Base-by-base conservation (phyloP, 768 basidiomycete species). In the Guyanaporus albipodus region DNA sequence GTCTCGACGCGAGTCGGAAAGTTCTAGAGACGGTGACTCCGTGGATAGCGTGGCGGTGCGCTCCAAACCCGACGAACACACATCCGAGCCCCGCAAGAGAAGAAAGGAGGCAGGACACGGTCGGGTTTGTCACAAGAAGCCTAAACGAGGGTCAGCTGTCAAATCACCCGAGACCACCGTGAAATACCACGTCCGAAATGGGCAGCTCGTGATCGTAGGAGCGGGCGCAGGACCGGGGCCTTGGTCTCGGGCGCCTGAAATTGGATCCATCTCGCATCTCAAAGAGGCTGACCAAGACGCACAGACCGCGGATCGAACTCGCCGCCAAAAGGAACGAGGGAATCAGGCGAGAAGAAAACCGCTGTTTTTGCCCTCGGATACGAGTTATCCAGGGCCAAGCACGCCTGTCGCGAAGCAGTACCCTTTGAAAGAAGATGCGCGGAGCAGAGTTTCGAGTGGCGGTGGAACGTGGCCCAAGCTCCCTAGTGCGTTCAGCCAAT, bases 381-480 rank as follows among this genome's bases (percentile, higher is more conserved):
- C 24, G 21, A 28, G 6, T 26, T 33, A 7, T 22, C 21, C 36
- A 7, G 36, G 7, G 19, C 32, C 15, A 4, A 4, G 4, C 19
- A 11, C 39, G 17, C 11, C 15, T n/a, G n/a, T n/a, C 3, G 27
- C 18, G 19, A 42, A n/a, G 26, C 17, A 38, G 6, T 45, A 47
- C 29, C 21, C 38, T 17, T 29, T 11, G 15, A 53, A 51, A 40
- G 35, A 38, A 8, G 34, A 48, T 0, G 17, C 29, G 3, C 43
- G 23, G 27, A 24, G 37, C 2, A 9, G 1, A 21, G 22, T 41
- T 4, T 21, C 42, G 6, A 10, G 11, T 3, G 18, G 4, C 12
- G 26, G 26, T 10, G n/a, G 15, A 2, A 26, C 0, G 14, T 64
- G 62, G 63, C 60, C 60, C 2, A 15, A 50, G 23, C 37, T 56